phyloP scores from a whole-genome alignment of 2,329 filamentous ascomycete species.

The Colletotrichum sp. region DNA sequence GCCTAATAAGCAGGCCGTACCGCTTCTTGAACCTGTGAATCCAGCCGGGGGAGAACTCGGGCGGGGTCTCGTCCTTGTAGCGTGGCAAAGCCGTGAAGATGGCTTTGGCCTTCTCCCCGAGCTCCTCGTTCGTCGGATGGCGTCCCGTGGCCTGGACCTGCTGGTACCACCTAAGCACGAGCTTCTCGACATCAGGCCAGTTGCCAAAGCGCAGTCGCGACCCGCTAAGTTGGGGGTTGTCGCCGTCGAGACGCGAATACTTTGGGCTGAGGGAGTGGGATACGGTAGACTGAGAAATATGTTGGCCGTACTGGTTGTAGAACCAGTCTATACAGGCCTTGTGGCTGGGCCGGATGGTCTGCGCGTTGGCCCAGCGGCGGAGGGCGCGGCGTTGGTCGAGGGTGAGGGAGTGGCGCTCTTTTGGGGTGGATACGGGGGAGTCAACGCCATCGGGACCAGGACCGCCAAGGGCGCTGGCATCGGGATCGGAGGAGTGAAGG shows the following conservation, averaged over 20 bases:
- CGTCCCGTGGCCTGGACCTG: conserved; percentile 57
- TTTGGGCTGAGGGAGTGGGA: conserved; percentile 67
- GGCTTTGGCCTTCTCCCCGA: conserved; percentile 65
- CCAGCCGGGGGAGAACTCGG: conserved; percentile 69
- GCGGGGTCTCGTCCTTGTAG: conserved; percentile 64
- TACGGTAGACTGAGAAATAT: conserved; percentile 68
- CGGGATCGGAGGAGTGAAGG: conserved; percentile 4
- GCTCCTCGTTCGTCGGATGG: conserved; percentile 66
- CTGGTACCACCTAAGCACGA: conserved; percentile 61
- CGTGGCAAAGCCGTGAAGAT: conserved; percentile 64
- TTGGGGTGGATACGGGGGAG: conserved; percentile 24
- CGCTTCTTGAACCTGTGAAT: conserved; percentile 70
- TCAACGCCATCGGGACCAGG: conserved; percentile 2
- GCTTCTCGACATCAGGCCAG: conserved; percentile 68
- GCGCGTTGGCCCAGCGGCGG: conserved; percentile 63
- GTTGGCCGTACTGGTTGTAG: conserved; percentile 60
- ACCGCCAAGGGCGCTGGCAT: conserved; percentile 6
- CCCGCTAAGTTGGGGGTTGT: conserved; percentile 64
- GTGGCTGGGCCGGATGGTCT: conserved; percentile 62
- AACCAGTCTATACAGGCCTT: conserved; percentile 71
- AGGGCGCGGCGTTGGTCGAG: conserved; percentile 67
- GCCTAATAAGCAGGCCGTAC: conserved; percentile 62
- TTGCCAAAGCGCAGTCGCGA: conserved; percentile 68
- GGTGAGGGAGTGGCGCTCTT: conserved; percentile 64
- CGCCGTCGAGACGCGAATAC: conserved; percentile 65